phyloP scores from a whole-genome alignment of 2,329 filamentous ascomycete genomes.

The Diaporthe destruens region DNA sequence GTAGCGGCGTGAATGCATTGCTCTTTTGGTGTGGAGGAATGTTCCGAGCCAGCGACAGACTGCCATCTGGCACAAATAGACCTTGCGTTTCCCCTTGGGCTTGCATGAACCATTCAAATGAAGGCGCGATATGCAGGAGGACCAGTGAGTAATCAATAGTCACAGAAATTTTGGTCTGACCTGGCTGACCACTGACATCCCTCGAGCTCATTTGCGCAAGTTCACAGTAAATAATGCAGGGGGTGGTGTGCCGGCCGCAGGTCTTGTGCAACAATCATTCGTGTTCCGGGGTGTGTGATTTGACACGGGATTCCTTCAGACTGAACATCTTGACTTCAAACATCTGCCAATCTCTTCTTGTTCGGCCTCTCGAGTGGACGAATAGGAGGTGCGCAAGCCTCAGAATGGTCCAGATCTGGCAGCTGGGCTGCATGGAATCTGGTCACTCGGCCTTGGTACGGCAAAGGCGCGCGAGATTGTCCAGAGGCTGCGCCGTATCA shows the following conservation, averaged over 20 bases:
- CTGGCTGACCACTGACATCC: conserved; percentile 17
- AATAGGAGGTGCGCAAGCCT: not conserved
- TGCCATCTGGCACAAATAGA: conserved; percentile 63
- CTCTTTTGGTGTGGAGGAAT: conserved; percentile 47
- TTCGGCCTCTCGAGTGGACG: not conserved
- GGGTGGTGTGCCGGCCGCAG: conserved; percentile 20
- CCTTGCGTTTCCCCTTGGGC: conserved; percentile 22
- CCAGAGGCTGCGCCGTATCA: not conserved
- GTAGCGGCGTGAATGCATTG: conserved; percentile 32
- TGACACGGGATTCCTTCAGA: not conserved
- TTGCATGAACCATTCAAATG: conserved; percentile 33
- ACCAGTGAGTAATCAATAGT: conserved; percentile 31
- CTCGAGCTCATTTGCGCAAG: conserved; percentile 26
- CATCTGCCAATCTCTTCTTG: not conserved
- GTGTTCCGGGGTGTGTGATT: not conserved
- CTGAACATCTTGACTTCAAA: not conserved
- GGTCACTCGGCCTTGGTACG: not conserved
- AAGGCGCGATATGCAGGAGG: conserved; percentile 33
- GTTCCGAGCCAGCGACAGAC: conserved; percentile 54
- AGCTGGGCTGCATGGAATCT: not conserved
- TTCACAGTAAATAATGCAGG: conserved; percentile 34
- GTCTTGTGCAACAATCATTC: not conserved
- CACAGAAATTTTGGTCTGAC: not conserved
- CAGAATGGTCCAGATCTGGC: not conserved
- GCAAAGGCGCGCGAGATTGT: not conserved